Evolutionary conservation across 192 early-diverging fungal genomes (phyloP), one percentile per base, ranked within the genome.

Genomic region (Fimicolochytrium jonesii): DNA sequence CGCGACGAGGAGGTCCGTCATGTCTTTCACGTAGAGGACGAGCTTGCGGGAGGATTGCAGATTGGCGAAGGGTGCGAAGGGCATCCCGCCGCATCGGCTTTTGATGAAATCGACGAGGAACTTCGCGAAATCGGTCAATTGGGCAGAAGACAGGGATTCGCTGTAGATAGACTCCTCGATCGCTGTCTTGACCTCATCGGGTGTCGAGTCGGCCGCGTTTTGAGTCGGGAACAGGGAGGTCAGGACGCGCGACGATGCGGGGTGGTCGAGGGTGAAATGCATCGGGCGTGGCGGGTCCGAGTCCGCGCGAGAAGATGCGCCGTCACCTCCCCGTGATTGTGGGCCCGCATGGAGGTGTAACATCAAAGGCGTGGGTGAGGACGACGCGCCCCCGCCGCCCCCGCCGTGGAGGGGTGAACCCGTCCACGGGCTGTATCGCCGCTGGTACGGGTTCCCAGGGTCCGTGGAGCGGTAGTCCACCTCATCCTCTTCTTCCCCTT

Each of bases 401-500:
- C n/a, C n/a, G n/a, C n/a, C n/a, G n/a, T n/a, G n/a, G n/a, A n/a
- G n/a, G n/a, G n/a, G n/a, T n/a, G n/a, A n/a, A n/a, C n/a, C n/a
- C n/a, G n/a, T n/a, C n/a, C n/a, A n/a, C n/a, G n/a, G n/a, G n/a
- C n/a, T n/a, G n/a, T n/a, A n/a, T n/a, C n/a, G n/a, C n/a, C n/a
- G n/a, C n/a, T n/a, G n/a, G n/a, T n/a, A n/a, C n/a, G n/a, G n/a
- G 39, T 41, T 9, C 39, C 39, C 39, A 41, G 39, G 39, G 39
- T 41, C 10, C 39, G 39, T n/a, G n/a, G n/a, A n/a, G n/a, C n/a
- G n/a, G n/a, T n/a, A n/a, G 25, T 18, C 39, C 28, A 7, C 35
- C n/a, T 41, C 54, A 25, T 65, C 66, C 2, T 58, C 70, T 9
- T 82, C 72, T 25, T 72, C 65, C n/a, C 77, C 71, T 18, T 77